These are phyloP conservation scores for Amanita molliuscula DNA, from an alignment of 768 basidiomycete species.

Conservation along the genomic window DNA sequence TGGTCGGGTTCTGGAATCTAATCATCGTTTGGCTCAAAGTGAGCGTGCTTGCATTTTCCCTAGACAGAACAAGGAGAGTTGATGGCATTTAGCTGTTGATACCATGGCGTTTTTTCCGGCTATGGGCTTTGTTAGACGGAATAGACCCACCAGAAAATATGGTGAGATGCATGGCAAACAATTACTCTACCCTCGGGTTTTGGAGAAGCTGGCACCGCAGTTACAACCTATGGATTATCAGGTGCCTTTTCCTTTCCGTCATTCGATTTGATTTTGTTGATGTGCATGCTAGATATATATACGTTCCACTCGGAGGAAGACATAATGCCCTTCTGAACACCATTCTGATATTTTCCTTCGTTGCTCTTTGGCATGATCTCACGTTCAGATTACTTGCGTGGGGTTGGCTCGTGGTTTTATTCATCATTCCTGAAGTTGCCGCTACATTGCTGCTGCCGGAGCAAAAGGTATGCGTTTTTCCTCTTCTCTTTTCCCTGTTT, in stretches of 20 bases:
- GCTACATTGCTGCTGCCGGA: slow-evolving; percentile 51
- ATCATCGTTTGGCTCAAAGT: slow-evolving; percentile 97
- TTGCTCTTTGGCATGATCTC: slow-evolving; percentile 96
- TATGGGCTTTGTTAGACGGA: slow-evolving; percentile 85
- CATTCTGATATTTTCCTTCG: slow-evolving; percentile 84
- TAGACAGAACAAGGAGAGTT: background rate
- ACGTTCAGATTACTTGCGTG: slow-evolving; percentile 81
- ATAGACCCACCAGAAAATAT: slow-evolving; percentile 97
- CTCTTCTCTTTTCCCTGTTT: background rate
- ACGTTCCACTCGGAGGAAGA: slow-evolving; percentile 82
- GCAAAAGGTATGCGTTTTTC: slow-evolving; percentile 40
- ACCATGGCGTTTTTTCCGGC: slow-evolving; percentile 94
- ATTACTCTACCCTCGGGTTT: slow-evolving; percentile 87
- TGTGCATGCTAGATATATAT: slow-evolving; percentile 69
- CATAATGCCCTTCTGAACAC: slow-evolving; percentile 47
- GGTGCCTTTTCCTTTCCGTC: slow-evolving; percentile 31
- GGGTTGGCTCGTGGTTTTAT: slow-evolving; percentile 93
- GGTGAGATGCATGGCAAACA: slow-evolving; percentile 97
- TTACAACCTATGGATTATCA: slow-evolving; percentile 91
- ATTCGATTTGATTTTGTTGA: background rate
- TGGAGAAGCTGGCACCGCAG: slow-evolving; percentile 97
- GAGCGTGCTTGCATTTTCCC: slow-evolving; percentile 9
- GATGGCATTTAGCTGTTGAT: slow-evolving; percentile 63
- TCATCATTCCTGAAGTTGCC: slow-evolving; percentile 78
- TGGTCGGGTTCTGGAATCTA: slow-evolving; percentile 97